These are phyloP conservation scores for Diaporthe aspalathi DNA, from an alignment of 2,329 filamentous ascomycete species.

Conservation along the genomic window DNA sequence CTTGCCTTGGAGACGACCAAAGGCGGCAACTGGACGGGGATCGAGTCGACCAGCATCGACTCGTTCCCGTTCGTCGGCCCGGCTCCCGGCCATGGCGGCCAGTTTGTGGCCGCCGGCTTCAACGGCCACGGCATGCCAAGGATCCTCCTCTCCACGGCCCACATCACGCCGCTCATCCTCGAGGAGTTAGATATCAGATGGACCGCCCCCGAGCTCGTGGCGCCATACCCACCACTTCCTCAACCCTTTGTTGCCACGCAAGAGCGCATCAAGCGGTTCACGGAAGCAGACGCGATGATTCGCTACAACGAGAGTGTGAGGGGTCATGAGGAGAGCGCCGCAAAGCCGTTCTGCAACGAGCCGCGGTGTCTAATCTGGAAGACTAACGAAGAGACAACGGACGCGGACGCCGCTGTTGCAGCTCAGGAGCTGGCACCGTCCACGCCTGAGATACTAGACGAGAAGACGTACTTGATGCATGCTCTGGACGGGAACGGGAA, in stretches of 20 bases:
- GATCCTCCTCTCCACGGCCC: conserved; percentile 46
- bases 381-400: not conserved
- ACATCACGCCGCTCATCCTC: conserved; percentile 45
- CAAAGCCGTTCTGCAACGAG: conserved; percentile 41
- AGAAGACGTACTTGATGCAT: conserved; percentile 14
- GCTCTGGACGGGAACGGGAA: not conserved
- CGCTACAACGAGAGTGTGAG: conserved; percentile 31
- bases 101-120: conserved; percentile 46
- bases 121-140: conserved; percentile 48
- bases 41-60: conserved; percentile 40
- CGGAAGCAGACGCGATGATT: conserved; percentile 37
- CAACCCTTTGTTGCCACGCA: conserved; percentile 45
- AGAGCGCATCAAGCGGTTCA: conserved; percentile 43
- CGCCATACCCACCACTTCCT: conserved; percentile 44
- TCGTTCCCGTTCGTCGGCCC: conserved; percentile 45
- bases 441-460: not conserved
- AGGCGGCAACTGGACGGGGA: conserved; percentile 47
- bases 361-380: conserved; percentile 26
- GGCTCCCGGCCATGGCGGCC: conserved; percentile 42
- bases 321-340: conserved; percentile 38
- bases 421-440: not conserved
- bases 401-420: not conserved
- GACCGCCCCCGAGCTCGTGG: conserved; percentile 41
- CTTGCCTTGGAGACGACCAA: conserved; percentile 39
- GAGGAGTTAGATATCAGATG: conserved; percentile 41